Base-by-base conservation (phyloP, 768 basidiomycete species). In the Amanita jacksonii region DNA sequence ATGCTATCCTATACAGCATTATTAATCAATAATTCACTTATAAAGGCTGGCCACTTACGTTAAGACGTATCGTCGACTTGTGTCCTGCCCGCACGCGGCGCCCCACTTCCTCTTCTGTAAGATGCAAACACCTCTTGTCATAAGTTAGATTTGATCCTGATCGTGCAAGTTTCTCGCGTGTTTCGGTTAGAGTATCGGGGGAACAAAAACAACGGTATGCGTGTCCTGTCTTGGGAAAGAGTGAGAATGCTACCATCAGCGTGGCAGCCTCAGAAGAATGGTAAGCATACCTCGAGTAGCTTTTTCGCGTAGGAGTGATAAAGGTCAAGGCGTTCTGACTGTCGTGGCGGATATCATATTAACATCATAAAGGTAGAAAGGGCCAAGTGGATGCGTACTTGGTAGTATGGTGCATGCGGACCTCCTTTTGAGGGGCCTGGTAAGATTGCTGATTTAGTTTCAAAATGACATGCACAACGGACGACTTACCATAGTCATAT, bases 191-290 rank as follows among this genome's bases (percentile, higher is more conserved):
- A 36, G 76, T 74, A 49, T 85, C 80, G 0, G 78, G 68, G 1
- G 84, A 75, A 61, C 94, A 97, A 68, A 98, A 98, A 61, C 96
- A 98, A 15, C 88, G 81, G 58, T 99, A 99, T 5, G 93, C 94
- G 47, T 85, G 77, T 3, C 85, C 89, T 33, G 76, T 73, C 92
- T 97, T 49, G 35, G 46, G 30, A 23, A 7, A 41, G 46, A 18
- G 30, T 3, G 6, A 18, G 5, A 33, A 34, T 22, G 23, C 18
- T 32, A 41, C 23, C 32, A 38, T 19, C 24, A n/a, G n/a, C n/a
- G n/a, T n/a, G n/a, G n/a, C 28, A 8, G 16, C 33, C 35, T 30
- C 46, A 0, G 13, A 33, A 43, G 12, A 27, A 35, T 5, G 33
- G 33, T 25, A 38, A 27, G 38, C 15, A 43, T 50, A 93, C 94